Evolutionary conservation across 148 eudicot genomes (phyloP).

Genomic region (Mesembryanthemum crystallinum): DNA sequence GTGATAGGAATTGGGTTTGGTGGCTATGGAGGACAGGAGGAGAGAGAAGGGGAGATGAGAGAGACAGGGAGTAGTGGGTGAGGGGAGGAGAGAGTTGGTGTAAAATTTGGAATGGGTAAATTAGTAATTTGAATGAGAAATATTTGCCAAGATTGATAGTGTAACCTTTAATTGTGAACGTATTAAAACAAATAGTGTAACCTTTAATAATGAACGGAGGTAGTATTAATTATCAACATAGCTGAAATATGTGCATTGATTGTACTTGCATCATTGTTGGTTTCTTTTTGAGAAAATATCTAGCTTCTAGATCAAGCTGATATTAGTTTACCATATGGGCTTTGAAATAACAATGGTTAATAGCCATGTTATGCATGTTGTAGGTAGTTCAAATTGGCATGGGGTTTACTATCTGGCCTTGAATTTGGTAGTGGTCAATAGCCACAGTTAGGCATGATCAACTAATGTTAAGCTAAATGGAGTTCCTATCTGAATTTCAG

Average conservation of each 20-base stretch:
- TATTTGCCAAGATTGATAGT: too few relatives aligned
- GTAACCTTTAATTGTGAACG: too few relatives aligned
- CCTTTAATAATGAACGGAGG: too few relatives aligned
- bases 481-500: constrained; percentile 17
- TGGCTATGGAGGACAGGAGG: too few relatives aligned
- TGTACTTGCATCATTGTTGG: neutral
- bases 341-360: neutral
- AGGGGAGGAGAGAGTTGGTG: too few relatives aligned
- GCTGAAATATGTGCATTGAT: neutral
- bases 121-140: too few relatives aligned
- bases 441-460: neutral
- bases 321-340: neutral
- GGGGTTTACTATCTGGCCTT: neutral
- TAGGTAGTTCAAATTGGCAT: neutral
- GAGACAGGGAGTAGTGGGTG: too few relatives aligned
- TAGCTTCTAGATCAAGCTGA: neutral
- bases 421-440: neutral
- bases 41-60: too few relatives aligned
- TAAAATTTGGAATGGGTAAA: too few relatives aligned
- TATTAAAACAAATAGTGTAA: too few relatives aligned
- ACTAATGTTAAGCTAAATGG: constrained; percentile 1
- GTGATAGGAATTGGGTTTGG: too few relatives aligned
- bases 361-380: neutral
- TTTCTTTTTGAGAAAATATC: neutral
- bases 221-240: neutral